phyloP scores from a whole-genome alignment of 2,329 filamentous ascomycete species.

The Lojkania enalia region DNA sequence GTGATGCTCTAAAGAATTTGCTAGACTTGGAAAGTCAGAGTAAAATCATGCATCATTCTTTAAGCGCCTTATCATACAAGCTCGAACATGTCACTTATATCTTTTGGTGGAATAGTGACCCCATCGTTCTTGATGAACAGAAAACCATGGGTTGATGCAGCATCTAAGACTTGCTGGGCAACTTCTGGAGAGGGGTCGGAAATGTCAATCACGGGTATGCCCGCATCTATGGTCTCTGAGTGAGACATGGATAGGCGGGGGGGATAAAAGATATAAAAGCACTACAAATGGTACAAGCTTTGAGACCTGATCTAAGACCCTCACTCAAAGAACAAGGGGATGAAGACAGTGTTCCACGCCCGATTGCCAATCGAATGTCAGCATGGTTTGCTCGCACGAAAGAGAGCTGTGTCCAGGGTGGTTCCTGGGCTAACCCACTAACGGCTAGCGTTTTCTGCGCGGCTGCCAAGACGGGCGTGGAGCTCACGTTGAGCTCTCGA shows the following conservation, averaged over 20 bases:
- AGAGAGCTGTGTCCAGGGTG: too few species aligned
- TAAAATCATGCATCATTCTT: background rate
- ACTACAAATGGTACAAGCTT: too few species aligned
- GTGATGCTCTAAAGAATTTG: slow-evolving; percentile 71
- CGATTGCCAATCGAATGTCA: too few species aligned
- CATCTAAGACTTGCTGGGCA: slow-evolving; percentile 71
- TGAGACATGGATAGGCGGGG: slow-evolving; percentile 16
- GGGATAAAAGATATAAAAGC: background rate
- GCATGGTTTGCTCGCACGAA: too few species aligned
- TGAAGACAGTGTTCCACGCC: too few species aligned
- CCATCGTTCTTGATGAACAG: slow-evolving; percentile 82
- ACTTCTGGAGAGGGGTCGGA: slow-evolving; percentile 63
- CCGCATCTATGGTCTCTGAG: slow-evolving; percentile 7
- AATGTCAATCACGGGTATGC: slow-evolving; percentile 83
- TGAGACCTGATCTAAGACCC: too few species aligned
- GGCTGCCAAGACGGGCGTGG: too few species aligned
- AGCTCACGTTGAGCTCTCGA: too few species aligned
- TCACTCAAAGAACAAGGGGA: too few species aligned
- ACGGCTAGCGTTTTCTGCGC: too few species aligned
- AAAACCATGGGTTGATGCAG: slow-evolving; percentile 83
- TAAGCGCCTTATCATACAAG: slow-evolving; percentile 57
- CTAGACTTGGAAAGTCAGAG: slow-evolving; percentile 57
- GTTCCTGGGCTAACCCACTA: too few species aligned
- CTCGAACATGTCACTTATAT: slow-evolving; percentile 72
- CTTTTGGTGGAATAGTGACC: slow-evolving; percentile 65